phyloP scores from a whole-genome alignment of 352 stramenopile species.

The Pythium myriotylum region DNA sequence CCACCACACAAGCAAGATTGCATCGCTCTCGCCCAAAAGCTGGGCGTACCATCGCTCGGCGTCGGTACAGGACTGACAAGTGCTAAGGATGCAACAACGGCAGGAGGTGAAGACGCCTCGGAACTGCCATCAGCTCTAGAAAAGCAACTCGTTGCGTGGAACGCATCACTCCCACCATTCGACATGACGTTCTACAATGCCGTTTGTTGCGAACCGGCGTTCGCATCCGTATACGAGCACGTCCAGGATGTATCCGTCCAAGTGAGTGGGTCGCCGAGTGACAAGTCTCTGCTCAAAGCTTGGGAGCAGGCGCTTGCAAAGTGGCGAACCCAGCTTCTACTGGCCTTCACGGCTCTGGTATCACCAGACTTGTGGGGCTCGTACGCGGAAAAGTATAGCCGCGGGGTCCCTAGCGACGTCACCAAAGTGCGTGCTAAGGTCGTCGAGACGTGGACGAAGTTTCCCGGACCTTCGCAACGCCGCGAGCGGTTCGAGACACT shows the following conservation, averaged over 20 bases:
- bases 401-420: conserved; percentile 52
- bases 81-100: conserved; percentile 26
- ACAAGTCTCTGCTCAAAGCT: conserved; percentile 35
- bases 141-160: conserved; percentile 54
- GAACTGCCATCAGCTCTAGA: conserved; percentile 58
- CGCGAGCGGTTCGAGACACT: conserved; percentile 64
- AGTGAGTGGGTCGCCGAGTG: conserved; percentile 39
- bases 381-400: conserved; percentile 62
- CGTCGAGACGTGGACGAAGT: conserved; percentile 46
- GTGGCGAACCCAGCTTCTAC: conserved; percentile 67
- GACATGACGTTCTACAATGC: conserved; percentile 78
- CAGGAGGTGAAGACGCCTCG: conserved; percentile 66
- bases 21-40: conserved; percentile 55
- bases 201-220: conserved; percentile 73
- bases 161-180: conserved; percentile 73
- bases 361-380: conserved; percentile 62
- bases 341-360: conserved; percentile 73
- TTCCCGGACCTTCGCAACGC: conserved; percentile 52
- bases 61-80: conserved; percentile 1
- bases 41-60: conserved; percentile 47
- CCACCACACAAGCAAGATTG: conserved; percentile 60
- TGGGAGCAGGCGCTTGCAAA: conserved; percentile 59
- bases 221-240: conserved; percentile 57
- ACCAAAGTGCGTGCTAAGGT: conserved; percentile 36
- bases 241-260: conserved; percentile 62